phyloP scores from a whole-genome alignment of 164 flowering plant genomes.

The Taxillus chinensis region DNA sequence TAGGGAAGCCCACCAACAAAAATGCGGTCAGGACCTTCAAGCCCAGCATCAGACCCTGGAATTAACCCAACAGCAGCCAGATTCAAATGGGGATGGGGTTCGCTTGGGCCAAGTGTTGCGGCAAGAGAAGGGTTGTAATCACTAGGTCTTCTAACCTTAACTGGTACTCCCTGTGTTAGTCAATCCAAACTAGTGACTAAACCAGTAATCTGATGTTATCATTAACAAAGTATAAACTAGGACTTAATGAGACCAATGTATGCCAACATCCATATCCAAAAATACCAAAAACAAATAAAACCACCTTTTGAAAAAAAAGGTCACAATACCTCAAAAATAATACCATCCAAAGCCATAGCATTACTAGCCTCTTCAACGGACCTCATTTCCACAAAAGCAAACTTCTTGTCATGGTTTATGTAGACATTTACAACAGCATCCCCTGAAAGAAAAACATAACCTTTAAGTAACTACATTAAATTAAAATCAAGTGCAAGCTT shows the following conservation, averaged over 20 bases:
- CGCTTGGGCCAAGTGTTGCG: constrained; percentile 97
- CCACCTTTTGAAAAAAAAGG: not conserved
- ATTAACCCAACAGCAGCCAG: constrained; percentile 90
- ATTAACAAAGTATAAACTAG: too few species aligned
- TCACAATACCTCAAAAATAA: constrained; percentile 75
- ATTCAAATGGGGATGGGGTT: constrained; percentile 83
- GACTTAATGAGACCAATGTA: too few species aligned
- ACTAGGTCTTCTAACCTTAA: constrained; percentile 96
- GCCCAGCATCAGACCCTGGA: constrained; percentile 93
- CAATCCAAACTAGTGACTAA: not conserved
- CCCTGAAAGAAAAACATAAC: constrained; percentile 28
- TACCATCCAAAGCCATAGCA: constrained; percentile 99
- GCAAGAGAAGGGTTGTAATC: constrained; percentile 98
- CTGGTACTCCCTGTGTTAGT: constrained; percentile 75
- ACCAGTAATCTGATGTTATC: too few species aligned
- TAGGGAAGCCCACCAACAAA: constrained; percentile 98
- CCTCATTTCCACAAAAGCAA: constrained; percentile 99
- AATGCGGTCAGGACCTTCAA: constrained; percentile 97
- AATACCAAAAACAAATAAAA: not conserved
- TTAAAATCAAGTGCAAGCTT: too few species aligned
- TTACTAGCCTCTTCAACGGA: constrained; percentile 99
- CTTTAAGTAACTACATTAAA: too few species aligned
- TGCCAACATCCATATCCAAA: too few species aligned
- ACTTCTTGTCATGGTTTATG: constrained; percentile 98
- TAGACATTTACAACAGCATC: constrained; percentile 99